Conservation (phyloP, 352 stramenopile species). For the Pythium brachiatum region DNA sequence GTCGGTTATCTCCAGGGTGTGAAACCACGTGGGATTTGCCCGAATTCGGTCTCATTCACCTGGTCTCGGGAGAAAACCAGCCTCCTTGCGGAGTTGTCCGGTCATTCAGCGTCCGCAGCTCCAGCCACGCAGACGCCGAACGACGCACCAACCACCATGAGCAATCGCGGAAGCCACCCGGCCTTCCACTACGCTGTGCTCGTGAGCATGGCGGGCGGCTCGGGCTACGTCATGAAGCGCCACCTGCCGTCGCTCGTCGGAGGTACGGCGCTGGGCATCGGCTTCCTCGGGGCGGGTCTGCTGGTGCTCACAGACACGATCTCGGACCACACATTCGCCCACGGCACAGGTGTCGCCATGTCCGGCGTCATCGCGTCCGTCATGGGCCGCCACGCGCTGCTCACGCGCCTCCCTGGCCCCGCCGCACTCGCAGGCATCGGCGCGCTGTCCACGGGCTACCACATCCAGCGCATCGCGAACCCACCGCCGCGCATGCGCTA, state of each 20-base stretch:
- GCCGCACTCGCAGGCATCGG: conserved; percentile 45
- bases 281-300: conserved; percentile 63
- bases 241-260: conserved; percentile 67
- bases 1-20: too few species aligned
- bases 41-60: conserved; percentile 1
- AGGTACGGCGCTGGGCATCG: conserved; percentile 53
- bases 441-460: conserved; percentile 64
- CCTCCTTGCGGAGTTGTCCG: background rate
- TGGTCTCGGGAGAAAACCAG: background rate
- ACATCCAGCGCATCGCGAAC: conserved; percentile 63
- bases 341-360: conserved; percentile 68
- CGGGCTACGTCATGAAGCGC: conserved; percentile 59
- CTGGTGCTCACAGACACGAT: conserved; percentile 71
- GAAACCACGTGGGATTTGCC: background rate
- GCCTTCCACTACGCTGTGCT: conserved; percentile 74
- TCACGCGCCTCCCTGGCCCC: conserved; percentile 43
- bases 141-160: conserved; percentile 17
- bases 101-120: background rate
- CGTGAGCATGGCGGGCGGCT: conserved; percentile 55
- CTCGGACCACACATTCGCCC: conserved; percentile 65
- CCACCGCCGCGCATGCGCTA: conserved; percentile 55
- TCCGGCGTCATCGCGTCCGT: conserved; percentile 62
- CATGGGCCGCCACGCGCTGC: conserved; percentile 46
- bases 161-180: conserved; percentile 49
- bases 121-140: background rate